Evolutionary conservation across 1,284 basidiomycete genomes (phyloP), one percentile per base, ranked within the genome.

Genomic region (Microbotryum violaceum): DNA sequence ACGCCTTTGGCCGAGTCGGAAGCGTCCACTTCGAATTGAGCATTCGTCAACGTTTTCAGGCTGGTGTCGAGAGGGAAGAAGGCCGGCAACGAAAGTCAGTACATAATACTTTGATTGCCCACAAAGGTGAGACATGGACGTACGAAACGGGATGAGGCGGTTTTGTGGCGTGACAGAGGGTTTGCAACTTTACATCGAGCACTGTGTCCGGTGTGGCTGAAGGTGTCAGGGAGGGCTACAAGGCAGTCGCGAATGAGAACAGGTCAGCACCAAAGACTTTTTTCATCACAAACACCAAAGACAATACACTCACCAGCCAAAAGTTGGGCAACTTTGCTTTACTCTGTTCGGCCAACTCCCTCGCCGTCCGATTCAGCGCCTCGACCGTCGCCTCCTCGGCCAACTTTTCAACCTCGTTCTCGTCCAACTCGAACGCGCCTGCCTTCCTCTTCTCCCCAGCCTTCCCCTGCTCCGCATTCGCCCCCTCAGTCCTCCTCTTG

Each of bases 261-360:
- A 10, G 21, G 25, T 18, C 20, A 31, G 10, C 29, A 6, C 37
- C 12, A 31, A 44, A 25, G 9, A 37, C 44, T 6, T 12, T 2
- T 10, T n/a, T 51, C 54, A 16, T 29, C 21, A 25, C 25, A 18
- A 42, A 33, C 21, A 2, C 33, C 8, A 16, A 6, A 20, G n/a
- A 18, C 2, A 16, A 14, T 61, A 27, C 27, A 27, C 68, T 33
- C 29, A 70, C 70, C 50, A 96, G 79, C 92, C 92, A 97, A 74
- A 94, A 97, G 70, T 93, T 90, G 0, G 92, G 91, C 8, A 97
- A 81, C 74, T 94, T 94, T 61, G 84, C 82, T 63, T 86, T 87
- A 56, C 93, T 78, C 4, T 86, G 82, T 64, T 91, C 89, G 0
- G 85, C 84, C 71, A 76, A 68, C 74, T 97, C 92, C 29, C 80